Evolutionary conservation across 768 basidiomycete genomes (phyloP).

Genomic region (Lactifluus rugatus): DNA sequence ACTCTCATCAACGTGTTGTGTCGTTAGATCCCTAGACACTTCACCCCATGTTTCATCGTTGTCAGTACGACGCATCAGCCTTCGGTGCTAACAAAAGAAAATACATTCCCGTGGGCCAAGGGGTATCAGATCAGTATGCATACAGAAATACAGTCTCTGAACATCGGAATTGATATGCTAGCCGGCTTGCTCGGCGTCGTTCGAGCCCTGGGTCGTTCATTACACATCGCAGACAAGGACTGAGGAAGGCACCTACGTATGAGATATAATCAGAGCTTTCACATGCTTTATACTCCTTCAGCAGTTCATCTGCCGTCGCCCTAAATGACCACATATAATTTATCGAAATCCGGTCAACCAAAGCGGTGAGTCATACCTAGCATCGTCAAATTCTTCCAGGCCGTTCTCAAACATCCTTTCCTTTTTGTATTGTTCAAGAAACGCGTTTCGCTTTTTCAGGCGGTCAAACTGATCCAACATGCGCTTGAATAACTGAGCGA

Average conservation of each 20-base stretch:
- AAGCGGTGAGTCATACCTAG: constrained; percentile 50
- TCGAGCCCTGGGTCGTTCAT: constrained; percentile 11
- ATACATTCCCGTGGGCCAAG: constrained; percentile 12
- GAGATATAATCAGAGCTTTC: constrained; percentile 92
- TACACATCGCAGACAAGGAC: neutral
- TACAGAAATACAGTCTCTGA: neutral
- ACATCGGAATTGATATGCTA: neutral
- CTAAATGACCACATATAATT: constrained; percentile 29
- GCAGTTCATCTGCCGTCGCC: constrained; percentile 75
- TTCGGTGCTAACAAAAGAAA: constrained; percentile 4
- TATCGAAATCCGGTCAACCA: neutral
- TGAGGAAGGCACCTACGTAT: constrained; percentile 44
- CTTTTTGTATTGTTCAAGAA: constrained; percentile 95
- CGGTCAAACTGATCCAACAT: constrained; percentile 94
- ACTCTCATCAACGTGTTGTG: constrained; percentile 18
- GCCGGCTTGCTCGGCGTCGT: constrained; percentile 14
- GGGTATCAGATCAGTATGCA: neutral
- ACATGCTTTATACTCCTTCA: constrained; percentile 94
- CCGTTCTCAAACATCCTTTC: constrained; percentile 92
- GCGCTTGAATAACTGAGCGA: constrained; percentile 75
- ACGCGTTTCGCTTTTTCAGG: constrained; percentile 80
- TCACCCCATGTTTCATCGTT: constrained; percentile 1
- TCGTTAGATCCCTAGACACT: constrained; percentile 16
- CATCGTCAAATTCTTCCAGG: constrained; percentile 93
- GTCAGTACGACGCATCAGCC: neutral